A percentile compares a stretch with the other conserved stretches of the same genome.
phyloP scores from a whole-genome alignment of 2,329 filamentous ascomycete genomes.

The Fusarium sp. region DNA sequence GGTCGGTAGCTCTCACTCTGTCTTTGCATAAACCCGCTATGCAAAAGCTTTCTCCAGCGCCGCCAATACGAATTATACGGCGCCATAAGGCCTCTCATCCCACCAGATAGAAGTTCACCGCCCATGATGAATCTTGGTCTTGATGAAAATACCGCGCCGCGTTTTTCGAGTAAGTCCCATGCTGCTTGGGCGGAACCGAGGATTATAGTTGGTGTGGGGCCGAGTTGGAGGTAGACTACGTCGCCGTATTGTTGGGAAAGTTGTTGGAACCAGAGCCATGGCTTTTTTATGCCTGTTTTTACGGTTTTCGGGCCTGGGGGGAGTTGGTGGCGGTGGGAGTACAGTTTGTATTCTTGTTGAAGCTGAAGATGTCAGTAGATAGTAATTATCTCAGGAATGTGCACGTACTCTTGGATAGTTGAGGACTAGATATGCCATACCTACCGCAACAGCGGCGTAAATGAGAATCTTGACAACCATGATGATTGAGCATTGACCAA shows the following conservation, averaged over 20 bases:
- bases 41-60: constrained; percentile 57
- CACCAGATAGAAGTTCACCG: constrained; percentile 55
- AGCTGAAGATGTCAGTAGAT: constrained; percentile 43
- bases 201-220: constrained; percentile 56
- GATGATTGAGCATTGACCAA: neutral
- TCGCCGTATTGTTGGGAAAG: constrained; percentile 55
- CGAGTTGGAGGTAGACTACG: constrained; percentile 57
- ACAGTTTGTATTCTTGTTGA: constrained; percentile 54
- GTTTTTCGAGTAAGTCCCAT: constrained; percentile 58
- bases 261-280: constrained; percentile 58
- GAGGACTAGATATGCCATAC: constrained; percentile 30
- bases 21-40: constrained; percentile 57
- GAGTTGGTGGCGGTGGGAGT: constrained; percentile 52
- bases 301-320: constrained; percentile 54
- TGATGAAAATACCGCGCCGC: constrained; percentile 57
- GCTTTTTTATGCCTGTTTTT: constrained; percentile 54
- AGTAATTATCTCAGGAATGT: too few species aligned
- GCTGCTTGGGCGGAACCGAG: constrained; percentile 57
- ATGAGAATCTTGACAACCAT: constrained; percentile 16
- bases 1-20: constrained; percentile 57
- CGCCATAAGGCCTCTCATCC: constrained; percentile 57
- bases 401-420: constrained; percentile 32
- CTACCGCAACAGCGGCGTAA: neutral
- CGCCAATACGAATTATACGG: constrained; percentile 57
- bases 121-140: constrained; percentile 61